A percentile compares a stretch with the other conserved stretches of the same genome.
Conservation (phyloP, 2,329 filamentous ascomycete species). For the Aspergillus nomiae region DNA sequence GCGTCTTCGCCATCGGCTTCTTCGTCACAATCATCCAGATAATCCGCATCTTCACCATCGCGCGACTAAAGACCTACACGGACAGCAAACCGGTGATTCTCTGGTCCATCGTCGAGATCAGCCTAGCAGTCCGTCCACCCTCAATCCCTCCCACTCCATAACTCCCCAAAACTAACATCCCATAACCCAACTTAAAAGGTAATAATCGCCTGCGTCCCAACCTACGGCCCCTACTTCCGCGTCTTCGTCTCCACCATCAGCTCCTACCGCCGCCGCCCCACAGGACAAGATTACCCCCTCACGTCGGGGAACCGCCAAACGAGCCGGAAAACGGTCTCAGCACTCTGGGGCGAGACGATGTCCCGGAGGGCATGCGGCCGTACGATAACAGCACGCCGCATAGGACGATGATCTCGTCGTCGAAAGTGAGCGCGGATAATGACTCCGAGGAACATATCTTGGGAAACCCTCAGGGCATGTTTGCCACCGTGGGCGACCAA, state of each 20-base stretch:
- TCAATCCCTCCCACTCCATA: background rate
- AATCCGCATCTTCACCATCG: conserved; percentile 54
- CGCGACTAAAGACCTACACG: conserved; percentile 46
- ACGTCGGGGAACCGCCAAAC: background rate
- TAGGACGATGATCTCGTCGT: conserved; percentile 10
- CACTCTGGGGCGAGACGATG: background rate
- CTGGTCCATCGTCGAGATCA: conserved; percentile 52
- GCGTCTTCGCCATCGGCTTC: conserved; percentile 52
- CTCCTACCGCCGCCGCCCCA: conserved; percentile 18
- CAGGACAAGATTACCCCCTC: conserved; percentile 1
- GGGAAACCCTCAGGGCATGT: background rate
- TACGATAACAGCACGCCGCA: background rate
- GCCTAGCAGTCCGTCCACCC: conserved; percentile 39
- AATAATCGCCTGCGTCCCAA: conserved; percentile 46
- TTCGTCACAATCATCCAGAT: conserved; percentile 56
- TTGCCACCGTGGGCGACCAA: background rate
- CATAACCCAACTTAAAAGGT: conserved; percentile 20
- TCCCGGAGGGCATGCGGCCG: background rate
- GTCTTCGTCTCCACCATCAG: conserved; percentile 21
- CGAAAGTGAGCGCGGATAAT: background rate
- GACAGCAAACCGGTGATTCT: conserved; percentile 47
- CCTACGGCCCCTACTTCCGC: conserved; percentile 46
- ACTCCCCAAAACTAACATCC: background rate
- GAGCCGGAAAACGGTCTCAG: background rate
- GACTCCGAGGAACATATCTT: conserved; percentile 11